Conservation (phyloP, 441 rosid genomes). For the Arabidopsis hybrid region DNA sequence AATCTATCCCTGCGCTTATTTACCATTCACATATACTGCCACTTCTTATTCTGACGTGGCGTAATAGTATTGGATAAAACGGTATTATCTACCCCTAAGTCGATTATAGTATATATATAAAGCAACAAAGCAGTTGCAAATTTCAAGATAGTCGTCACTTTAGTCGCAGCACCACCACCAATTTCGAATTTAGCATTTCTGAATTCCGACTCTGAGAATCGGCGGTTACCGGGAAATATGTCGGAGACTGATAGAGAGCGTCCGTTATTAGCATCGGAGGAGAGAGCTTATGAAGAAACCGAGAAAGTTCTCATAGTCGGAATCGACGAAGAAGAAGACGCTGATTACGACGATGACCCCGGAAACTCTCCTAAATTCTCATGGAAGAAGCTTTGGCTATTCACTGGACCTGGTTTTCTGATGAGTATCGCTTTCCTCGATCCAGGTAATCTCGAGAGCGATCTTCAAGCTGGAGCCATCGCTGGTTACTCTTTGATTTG, state of each 20-base stretch:
- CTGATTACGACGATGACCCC: constrained; percentile 39
- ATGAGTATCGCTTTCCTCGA: constrained; percentile 98
- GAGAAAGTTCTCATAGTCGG: constrained; percentile 80
- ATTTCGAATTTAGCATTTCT: neutral
- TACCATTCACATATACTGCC: neutral
- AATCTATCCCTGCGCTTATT: neutral
- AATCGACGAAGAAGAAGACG: constrained; percentile 51
- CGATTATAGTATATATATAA: neutral
- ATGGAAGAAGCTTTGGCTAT: constrained; percentile 91
- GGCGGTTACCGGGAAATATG: constrained; percentile 27
- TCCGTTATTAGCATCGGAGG: constrained; percentile 44
- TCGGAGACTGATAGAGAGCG: constrained; percentile 35
- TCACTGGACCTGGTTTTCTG: constrained; percentile 90
- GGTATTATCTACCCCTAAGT: neutral
- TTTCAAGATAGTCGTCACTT: neutral
- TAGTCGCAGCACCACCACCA: neutral
- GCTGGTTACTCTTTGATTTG: constrained; percentile 91
- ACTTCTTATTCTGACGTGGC: neutral
- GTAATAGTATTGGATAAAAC: neutral
- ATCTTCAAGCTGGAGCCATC: constrained; percentile 94
- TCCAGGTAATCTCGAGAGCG: constrained; percentile 92
- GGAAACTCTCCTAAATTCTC: constrained; percentile 69
- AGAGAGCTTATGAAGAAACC: constrained; percentile 65
- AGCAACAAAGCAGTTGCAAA: neutral
- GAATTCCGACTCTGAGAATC: neutral